These are phyloP conservation scores for Ailanthus altissimus DNA, from an alignment of 345 rosid species.

Conservation along the genomic window DNA sequence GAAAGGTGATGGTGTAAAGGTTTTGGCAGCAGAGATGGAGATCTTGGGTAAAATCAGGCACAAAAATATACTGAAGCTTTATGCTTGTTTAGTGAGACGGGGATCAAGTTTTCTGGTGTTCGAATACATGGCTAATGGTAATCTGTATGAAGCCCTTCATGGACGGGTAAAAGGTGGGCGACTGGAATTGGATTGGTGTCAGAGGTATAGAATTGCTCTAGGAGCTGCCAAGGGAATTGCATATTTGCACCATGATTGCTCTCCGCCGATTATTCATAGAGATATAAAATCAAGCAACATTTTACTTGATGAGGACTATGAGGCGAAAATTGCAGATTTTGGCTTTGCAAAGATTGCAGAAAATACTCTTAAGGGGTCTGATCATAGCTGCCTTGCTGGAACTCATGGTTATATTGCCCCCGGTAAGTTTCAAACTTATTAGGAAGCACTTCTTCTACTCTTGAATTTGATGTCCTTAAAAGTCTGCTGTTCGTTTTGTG, in stretches of 20 bases:
- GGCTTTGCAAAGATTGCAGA: slow-evolving; percentile 82
- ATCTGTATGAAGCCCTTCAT: slow-evolving; percentile 66
- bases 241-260: slow-evolving; percentile 85
- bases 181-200: slow-evolving; percentile 66
- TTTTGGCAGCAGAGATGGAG: slow-evolving; percentile 71
- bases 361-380: slow-evolving; percentile 38
- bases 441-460: neutral
- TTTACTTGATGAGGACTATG: slow-evolving; percentile 62
- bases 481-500: too few species aligned
- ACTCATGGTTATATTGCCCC: slow-evolving; percentile 96
- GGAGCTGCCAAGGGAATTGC: slow-evolving; percentile 90
- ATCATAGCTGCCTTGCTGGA: slow-evolving; percentile 68
- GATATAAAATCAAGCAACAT: slow-evolving; percentile 91
- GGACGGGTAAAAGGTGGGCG: slow-evolving; percentile 46
- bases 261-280: slow-evolving; percentile 75
- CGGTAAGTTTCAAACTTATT: slow-evolving; percentile 47
- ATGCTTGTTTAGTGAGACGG: slow-evolving; percentile 62
- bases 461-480: too few species aligned
- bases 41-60: slow-evolving; percentile 81
- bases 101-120: slow-evolving; percentile 72
- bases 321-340: slow-evolving; percentile 85
- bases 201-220: slow-evolving; percentile 66
- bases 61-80: slow-evolving; percentile 74
- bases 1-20: slow-evolving; percentile 55
- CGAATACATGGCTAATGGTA: slow-evolving; percentile 84